A percentile compares a stretch with the other conserved stretches of the same genome.
Evolutionary conservation across 805 yeast species (phyloP).

Genomic region (Zygosaccharomyces bailii): DNA sequence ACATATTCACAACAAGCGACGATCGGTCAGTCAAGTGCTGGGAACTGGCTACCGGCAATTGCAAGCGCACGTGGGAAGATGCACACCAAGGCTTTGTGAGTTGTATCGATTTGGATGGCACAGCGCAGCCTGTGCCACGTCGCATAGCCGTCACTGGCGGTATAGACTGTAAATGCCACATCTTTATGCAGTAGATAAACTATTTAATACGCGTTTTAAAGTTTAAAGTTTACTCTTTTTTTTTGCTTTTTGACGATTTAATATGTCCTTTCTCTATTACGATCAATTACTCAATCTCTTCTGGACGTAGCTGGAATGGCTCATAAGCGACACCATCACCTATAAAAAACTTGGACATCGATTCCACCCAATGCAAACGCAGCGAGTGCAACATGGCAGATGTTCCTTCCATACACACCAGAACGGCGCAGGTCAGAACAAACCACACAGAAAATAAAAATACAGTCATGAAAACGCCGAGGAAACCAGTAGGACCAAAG

Average conservation of each 20-base stretch:
- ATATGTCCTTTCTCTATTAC: not conserved
- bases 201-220: not conserved
- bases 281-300: constrained; percentile 5
- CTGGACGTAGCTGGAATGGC: constrained; percentile 44
- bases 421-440: constrained; percentile 59
- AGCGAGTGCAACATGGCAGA: constrained; percentile 80
- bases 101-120: constrained; percentile 39
- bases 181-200: constrained; percentile 20
- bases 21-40: constrained; percentile 74
- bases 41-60: constrained; percentile 57
- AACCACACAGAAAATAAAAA: constrained; percentile 73
- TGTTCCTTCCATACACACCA: constrained; percentile 79
- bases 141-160: constrained; percentile 26
- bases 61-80: constrained; percentile 49
- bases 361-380: constrained; percentile 78
- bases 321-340: constrained; percentile 70
- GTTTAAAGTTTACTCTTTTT: no score
- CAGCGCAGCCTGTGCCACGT: constrained; percentile 27
- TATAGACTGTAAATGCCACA: constrained; percentile 24
- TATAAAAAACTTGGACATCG: constrained; percentile 75
- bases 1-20: constrained; percentile 71
- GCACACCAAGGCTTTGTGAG: constrained; percentile 61
- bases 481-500: constrained; percentile 51
- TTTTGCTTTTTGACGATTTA: not conserved
- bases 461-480: constrained; percentile 57